Evolutionary conservation across 306 rosid species (phyloP), one percentile per base, ranked within the genome.

Genomic region (Hippophae rhamnoides): DNA sequence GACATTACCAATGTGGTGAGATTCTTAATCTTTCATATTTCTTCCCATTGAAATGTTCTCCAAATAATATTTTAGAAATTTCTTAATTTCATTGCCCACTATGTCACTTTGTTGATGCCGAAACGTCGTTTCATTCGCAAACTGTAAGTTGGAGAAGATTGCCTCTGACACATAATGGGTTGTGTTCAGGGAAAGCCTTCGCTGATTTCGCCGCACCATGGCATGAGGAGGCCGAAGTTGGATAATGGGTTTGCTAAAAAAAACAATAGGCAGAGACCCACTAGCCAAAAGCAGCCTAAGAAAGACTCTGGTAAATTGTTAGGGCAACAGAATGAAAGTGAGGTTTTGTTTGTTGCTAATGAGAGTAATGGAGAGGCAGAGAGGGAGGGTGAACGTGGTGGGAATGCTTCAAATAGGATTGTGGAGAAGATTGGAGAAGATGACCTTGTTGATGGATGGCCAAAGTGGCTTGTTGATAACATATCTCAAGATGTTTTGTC

Each of bases 401-500:
- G 41, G 48, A 77, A 71, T 44, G 70, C 26, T 52, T 56, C 63
- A 1, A 58, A 14, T 55, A 72, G 56, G 38, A 40, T 52, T 52
- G 56, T 70, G 66, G 72, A 69, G 25, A 57, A 72, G 41, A 85
- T 61, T 70, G 85, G 76, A 57, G 81, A 69, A 38, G 74, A 72
- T 60, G 92, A 77, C 47, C 42, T 45, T 57, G 79, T 69, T 47
- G 68, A 56, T 13, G 87, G 81, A 41, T 87, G 89, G 93, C 90
- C 95, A 6, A 76, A 78, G 53, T 87, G 95, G 95, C 71, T 87
- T 12, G 78, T 78, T 63, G 84, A 87, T 45, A 87, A 84, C 61
- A 66, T 87, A 49, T 44, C 82, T 27, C 10, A 0, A 54, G 63
- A 70, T 2, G 76, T 64, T 69, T 78, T 87, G 82, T 56, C 47